Base-by-base conservation (phyloP, 257 asterid species). In the Solanum dulcamara region DNA sequence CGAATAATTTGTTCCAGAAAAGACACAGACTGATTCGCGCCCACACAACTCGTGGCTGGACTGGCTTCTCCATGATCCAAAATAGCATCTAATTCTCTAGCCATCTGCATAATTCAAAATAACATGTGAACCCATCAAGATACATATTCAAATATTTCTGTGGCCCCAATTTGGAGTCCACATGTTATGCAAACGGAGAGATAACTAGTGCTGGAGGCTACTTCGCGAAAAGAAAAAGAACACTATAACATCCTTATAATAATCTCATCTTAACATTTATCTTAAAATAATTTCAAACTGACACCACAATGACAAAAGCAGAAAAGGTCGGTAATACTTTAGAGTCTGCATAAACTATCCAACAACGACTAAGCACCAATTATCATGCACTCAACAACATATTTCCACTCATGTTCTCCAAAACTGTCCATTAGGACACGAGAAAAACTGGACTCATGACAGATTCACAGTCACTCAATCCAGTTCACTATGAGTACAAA, bases 1-100 rank as follows among this genome's bases (percentile, higher is more conserved):
- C 75, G 7, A 85, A 96, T 92, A 85, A 95, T 89, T 88, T 92
- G 88, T 88, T 93, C 94, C 40, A 96, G 90, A 89, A 90, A 96
- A 80, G 99, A 92, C 75, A 91, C 94, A 24, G 93, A 89, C 75
- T 94, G 95, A 86, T 88, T 87, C 55, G 88, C 92, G 80, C 86
- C 70, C 35, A 48, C 89, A 89, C 97, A 96, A 86, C 93, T 94
- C 81, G 42, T 3, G 85, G 97, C 93, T 67, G 85, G 97, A 59
- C 81, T 89, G 71, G 90, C 97, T 90, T 91, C 97, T 82, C 98
- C 98, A 64, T 86, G 98, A 89, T 96, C 99, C 88, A 96, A 90
- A 85, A 86, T 91, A 67, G 94, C 92, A 89, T 96, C 98, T 83
- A 96, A 89, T 48, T 95, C 99, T 91, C 90, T 92, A 83, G 99